These are phyloP conservation scores for Cruciata laevipes DNA, from an alignment of 257 asterid species.

Conservation along the genomic window DNA sequence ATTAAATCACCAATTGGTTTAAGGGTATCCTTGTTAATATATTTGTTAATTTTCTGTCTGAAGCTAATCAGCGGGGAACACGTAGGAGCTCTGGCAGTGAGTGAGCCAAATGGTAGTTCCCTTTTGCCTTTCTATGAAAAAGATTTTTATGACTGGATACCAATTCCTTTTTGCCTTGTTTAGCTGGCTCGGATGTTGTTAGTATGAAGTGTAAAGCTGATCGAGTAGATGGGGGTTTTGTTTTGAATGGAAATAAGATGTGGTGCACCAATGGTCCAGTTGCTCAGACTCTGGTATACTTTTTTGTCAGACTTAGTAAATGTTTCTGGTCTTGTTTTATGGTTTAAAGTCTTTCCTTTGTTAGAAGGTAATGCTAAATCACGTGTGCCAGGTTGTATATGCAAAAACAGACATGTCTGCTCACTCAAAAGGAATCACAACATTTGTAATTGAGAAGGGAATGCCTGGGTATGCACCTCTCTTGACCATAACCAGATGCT, in stretches of 20 bases:
- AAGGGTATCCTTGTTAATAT: conserved; percentile 1
- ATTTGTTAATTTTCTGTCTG: conserved; percentile 32
- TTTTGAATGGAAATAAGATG: conserved; percentile 96
- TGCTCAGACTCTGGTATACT: conserved; percentile 80
- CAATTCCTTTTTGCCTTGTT: conserved; percentile 15
- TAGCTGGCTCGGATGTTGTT: conserved; percentile 98
- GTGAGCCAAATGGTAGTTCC: conserved; percentile 87
- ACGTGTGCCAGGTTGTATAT: conserved; percentile 76
- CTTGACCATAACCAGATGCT: conserved; percentile 6
- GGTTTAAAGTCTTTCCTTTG: neutral
- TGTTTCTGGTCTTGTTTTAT: conserved; percentile 4
- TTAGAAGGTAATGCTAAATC: conserved; percentile 7
- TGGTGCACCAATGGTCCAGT: conserved; percentile 99
- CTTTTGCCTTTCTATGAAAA: neutral
- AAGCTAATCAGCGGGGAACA: conserved; percentile 94
- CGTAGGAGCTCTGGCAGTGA: conserved; percentile 99
- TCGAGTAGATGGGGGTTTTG: conserved; percentile 75
- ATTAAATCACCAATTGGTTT: neutral
- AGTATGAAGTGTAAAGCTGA: conserved; percentile 99
- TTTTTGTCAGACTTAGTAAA: conserved; percentile 2
- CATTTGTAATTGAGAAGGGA: conserved; percentile 91
- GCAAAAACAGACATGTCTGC: conserved; percentile 86
- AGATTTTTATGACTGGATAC: neutral
- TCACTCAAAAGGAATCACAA: conserved; percentile 87
- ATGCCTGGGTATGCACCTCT: conserved; percentile 77